A percentile compares a stretch with the other conserved stretches of the same genome.
phyloP scores from a whole-genome alignment of 805 yeast species.

The Tetrapisispora namnaoensis region DNA sequence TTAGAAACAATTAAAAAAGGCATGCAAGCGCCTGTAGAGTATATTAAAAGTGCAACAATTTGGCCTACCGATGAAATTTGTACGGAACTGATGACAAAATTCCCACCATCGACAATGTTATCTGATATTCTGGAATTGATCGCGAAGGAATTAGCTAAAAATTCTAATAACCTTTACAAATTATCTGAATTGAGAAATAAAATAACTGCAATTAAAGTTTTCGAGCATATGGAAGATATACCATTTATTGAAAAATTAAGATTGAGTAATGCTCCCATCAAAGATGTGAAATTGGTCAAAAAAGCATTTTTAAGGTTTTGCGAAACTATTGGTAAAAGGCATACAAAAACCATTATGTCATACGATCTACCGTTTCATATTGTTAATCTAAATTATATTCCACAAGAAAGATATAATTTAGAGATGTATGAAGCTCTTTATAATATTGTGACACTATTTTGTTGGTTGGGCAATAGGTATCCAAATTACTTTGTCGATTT shows the following conservation, averaged over 20 bases:
- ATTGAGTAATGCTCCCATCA: slow-evolving; percentile 55
- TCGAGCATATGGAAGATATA: slow-evolving; percentile 35
- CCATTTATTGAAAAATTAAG: slow-evolving; percentile 48
- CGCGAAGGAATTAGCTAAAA: slow-evolving; percentile 22
- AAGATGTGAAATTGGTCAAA: slow-evolving; percentile 31
- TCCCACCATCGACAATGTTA: slow-evolving; percentile 42
- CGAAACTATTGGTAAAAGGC: slow-evolving; percentile 44
- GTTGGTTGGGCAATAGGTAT: slow-evolving; percentile 84
- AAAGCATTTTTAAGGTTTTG: slow-evolving; percentile 40
- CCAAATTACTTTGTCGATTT: slow-evolving; percentile 72
- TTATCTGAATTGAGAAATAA: slow-evolving; percentile 26
- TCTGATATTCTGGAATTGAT: slow-evolving; percentile 40
- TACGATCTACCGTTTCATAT: slow-evolving; percentile 30
- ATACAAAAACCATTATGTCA: slow-evolving; percentile 48
- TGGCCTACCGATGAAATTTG: slow-evolving; percentile 77
- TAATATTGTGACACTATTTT: slow-evolving; percentile 52
- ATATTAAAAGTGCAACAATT: slow-evolving; percentile 51
- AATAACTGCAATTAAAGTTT: slow-evolving; percentile 34
- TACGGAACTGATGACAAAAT: slow-evolving; percentile 52
- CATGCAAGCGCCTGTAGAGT: slow-evolving; percentile 42
- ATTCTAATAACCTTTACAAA: slow-evolving; percentile 16
- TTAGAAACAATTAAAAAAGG: slow-evolving; percentile 37
- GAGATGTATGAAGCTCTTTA: slow-evolving; percentile 51
- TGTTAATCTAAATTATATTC: slow-evolving; percentile 19
- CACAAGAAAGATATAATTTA: slow-evolving; percentile 18